Base-by-base conservation (phyloP, 2,329 filamentous ascomycete genomes). In the Colletotrichum cuscutae region DNA sequence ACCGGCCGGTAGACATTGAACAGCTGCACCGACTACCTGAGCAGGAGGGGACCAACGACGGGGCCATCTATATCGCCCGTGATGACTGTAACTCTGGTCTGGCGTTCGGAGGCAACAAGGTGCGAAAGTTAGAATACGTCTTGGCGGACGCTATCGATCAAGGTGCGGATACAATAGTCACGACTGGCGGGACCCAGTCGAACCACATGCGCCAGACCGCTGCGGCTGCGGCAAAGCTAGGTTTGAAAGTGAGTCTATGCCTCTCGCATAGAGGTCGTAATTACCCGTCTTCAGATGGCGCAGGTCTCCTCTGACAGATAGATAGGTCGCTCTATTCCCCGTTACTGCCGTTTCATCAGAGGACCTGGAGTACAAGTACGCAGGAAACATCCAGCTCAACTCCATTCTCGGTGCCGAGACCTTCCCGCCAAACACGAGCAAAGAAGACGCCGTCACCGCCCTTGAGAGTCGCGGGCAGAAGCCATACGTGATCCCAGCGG, bases 401-500 rank as follows among this genome's bases (percentile, higher is more conserved):
- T 53, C 28, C 8, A 73, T 76, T 13, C 75, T 76, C n/a, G 75
- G 74, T 5, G 75, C 74, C 0, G 70, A 76, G 54, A 70, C 68
- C 5, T 74, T 73, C 57, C 68, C 71, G 3, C 53, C 65, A 5
- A 72, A 65, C 22, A 53, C 65, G 5, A 35, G 56, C 22, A 49
- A 63, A 7, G 68, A 72, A 1, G 30, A 63, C 1, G 68, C 52
- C 6, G 3, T 74, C 12, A 5, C 26, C 4, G 9, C 26, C 2
- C 53, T 74, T 11, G 35, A 81, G 61, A 79, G 71, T 0, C 78
- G 79, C 3, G 90, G 88, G 0, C 85, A 85, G n/a, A 89, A 87
- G 76, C 89, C 90, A 0, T 93, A 92, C 76, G 89, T 89, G 76
- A 91, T 92, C 68, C 90, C 91, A 1, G 89, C 90, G 0, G 91